phyloP scores from a whole-genome alignment of 345 rosid genomes.

The Jatropha curcas region DNA sequence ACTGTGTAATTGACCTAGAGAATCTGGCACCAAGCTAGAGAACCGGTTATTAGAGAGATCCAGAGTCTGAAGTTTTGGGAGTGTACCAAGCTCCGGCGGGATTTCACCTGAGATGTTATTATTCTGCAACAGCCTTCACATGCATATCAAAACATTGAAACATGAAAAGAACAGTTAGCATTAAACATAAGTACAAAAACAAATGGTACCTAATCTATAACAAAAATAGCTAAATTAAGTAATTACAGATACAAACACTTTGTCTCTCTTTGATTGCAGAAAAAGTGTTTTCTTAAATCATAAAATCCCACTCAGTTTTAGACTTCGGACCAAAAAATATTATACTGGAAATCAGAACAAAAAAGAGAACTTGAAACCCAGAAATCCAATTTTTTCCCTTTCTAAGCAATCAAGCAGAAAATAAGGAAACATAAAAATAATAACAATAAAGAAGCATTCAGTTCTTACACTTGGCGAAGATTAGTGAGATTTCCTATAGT shows the following conservation, averaged over 20 bases:
- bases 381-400: neutral
- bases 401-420: conserved; percentile 10
- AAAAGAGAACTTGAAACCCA: conserved; percentile 1
- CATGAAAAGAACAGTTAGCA: conserved; percentile 3
- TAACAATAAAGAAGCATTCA: conserved; percentile 1
- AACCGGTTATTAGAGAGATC: conserved; percentile 83
- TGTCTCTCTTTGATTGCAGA: neutral
- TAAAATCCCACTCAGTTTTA: neutral
- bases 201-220: neutral
- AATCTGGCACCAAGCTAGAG: conserved; percentile 58
- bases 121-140: conserved; percentile 81
- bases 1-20: conserved; percentile 52
- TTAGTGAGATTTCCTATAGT: conserved; percentile 82
- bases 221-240: no score
- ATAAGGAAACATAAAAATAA: conserved; percentile 6
- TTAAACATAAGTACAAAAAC: neutral
- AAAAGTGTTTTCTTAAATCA: neutral
- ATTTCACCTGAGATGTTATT: conserved; percentile 84
- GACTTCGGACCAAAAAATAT: neutral
- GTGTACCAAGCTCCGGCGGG: conserved; percentile 66
- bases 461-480: conserved; percentile 81
- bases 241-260: neutral
- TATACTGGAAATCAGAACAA: neutral
- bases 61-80: conserved; percentile 69
- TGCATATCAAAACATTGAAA: conserved; percentile 16